phyloP scores from a whole-genome alignment of 2,329 filamentous ascomycete species.

The Beauveria australis region DNA sequence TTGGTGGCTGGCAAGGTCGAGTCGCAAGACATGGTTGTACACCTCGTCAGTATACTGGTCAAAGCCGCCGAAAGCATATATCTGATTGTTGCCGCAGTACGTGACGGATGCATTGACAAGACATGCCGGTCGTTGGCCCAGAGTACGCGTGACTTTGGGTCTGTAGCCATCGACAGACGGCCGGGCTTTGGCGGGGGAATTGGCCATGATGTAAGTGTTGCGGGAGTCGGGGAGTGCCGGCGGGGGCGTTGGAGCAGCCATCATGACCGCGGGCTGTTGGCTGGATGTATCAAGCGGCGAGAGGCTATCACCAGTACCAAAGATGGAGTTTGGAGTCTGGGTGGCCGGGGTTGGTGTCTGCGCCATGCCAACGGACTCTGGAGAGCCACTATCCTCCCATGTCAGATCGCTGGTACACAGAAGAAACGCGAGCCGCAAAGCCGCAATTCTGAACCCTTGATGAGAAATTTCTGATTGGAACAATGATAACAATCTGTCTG shows the following conservation, averaged over 20 bases:
- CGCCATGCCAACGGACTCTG: slow-evolving; percentile 27
- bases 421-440: background rate
- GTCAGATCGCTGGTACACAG: background rate
- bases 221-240: slow-evolving; percentile 41
- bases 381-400: slow-evolving; percentile 1
- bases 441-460: background rate
- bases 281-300: slow-evolving; percentile 18
- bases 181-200: slow-evolving; percentile 64
- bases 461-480: background rate
- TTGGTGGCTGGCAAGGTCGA: slow-evolving; percentile 80
- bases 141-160: slow-evolving; percentile 71
- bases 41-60: slow-evolving; percentile 99
- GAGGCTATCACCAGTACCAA: slow-evolving; percentile 26
- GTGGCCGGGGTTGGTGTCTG: slow-evolving; percentile 36
- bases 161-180: slow-evolving; percentile 66
- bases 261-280: slow-evolving; percentile 20
- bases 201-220: slow-evolving; percentile 87
- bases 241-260: slow-evolving; percentile 21
- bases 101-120: slow-evolving; percentile 97
- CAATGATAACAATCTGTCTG: background rate
- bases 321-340: slow-evolving; percentile 36
- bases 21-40: slow-evolving; percentile 89
- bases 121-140: slow-evolving; percentile 79
- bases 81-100: slow-evolving; percentile 95
- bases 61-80: slow-evolving; percentile 96